Conservation (phyloP, 352 stramenopile genomes). For the Phytophthora fragariae region DNA sequence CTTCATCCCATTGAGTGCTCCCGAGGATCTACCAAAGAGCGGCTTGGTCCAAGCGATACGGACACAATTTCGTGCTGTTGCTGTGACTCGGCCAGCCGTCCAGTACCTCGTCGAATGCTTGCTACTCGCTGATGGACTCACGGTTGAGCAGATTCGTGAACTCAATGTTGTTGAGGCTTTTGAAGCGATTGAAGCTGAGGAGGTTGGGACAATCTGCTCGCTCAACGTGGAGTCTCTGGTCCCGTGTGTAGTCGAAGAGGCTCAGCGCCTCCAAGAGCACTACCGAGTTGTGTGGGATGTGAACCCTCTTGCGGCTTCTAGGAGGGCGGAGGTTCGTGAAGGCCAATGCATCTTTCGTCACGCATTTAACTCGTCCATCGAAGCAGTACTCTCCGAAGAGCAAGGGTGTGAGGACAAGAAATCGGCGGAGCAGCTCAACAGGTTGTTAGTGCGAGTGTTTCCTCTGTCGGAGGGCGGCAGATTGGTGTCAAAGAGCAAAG, state of each 20-base stretch:
- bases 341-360: constrained; percentile 29
- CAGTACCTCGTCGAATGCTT: constrained; percentile 38
- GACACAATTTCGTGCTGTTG: constrained; percentile 43
- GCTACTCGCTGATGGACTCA: constrained; percentile 44
- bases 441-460: constrained; percentile 30
- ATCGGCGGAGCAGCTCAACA: constrained; percentile 8
- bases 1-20: constrained; percentile 41
- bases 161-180: constrained; percentile 35
- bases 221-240: constrained; percentile 37
- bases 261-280: constrained; percentile 18
- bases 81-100: constrained; percentile 32
- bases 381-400: background rate
- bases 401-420: background rate
- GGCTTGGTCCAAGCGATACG: constrained; percentile 38
- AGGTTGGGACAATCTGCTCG: constrained; percentile 12
- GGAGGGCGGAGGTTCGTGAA: constrained; percentile 12
- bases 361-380: constrained; percentile 18
- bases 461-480: constrained; percentile 34
- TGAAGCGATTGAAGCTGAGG: constrained; percentile 25
- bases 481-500: constrained; percentile 34
- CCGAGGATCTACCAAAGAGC: constrained; percentile 13
- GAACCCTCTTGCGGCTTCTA: constrained; percentile 5
- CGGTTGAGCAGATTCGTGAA: constrained; percentile 11
- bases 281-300: constrained; percentile 25
- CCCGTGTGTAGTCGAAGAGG: constrained; percentile 32